Evolutionary conservation across 2,329 filamentous ascomycete genomes (phyloP), one percentile per base, ranked within the genome.

Genomic region (Talaromyces sp.): DNA sequence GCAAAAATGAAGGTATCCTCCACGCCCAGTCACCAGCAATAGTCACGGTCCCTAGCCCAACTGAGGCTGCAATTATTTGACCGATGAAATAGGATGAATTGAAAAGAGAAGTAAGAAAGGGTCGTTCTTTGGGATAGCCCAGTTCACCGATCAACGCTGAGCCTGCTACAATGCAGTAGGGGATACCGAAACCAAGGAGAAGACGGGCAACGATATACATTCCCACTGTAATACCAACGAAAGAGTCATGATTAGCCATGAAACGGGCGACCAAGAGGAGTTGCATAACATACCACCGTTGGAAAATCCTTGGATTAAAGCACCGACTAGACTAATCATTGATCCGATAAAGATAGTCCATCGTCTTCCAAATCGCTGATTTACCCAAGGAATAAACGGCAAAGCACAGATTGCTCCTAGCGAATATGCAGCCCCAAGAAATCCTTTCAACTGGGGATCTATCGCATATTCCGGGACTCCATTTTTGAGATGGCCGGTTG

Each of bases 151-250:
- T 84, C 59, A 88, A 75, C 39, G 83, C 81, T 1, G 85, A 84
- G 4, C 83, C 85, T 2, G 84, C 82, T 39, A 87, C 83, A 66
- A 87, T 87, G 66, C 82, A 83, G 68, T 85, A 86, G 0, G 84
- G 82, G 57, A 88, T 85, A n/a, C 86, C 86, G 27, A 84, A 82
- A 16, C 86, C 86, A n/a, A 88, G 82, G 31, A 88, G 76, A 65
- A 86, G 80, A 63, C 86, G 83, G 13, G 86, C 80, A 22, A 87
- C 75, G 67, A 88, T 84, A 69, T 87, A 88, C 85, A 87, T 88
- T 43, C 73, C 82, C 35, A 80, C 82, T 84, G 63, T 24, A 33
- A 2, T 31, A 41, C 41, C 11, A 63, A 45, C 33, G 7, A 31
- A 47, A 4, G 3, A 45, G n/a, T 41, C 2, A 19, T 64, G 14